Percentiles rank a stretch among this genome's conserved stretches.
Evolutionary conservation across 768 basidiomycete genomes (phyloP).

Genomic region (Mycena olivaceomarginata): DNA sequence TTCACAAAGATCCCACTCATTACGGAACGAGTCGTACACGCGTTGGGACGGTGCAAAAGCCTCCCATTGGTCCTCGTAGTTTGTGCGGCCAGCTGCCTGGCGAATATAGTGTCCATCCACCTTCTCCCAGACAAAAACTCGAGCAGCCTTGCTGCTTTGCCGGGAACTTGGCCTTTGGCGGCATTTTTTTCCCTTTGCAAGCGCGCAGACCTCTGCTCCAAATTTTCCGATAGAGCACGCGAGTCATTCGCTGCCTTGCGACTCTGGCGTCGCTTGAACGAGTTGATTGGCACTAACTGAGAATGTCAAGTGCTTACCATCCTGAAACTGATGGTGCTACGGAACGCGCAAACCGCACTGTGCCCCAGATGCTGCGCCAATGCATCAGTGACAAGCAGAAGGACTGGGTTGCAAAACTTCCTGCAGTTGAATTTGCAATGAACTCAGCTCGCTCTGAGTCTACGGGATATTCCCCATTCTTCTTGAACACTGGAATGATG

Average conservation of each 20-base stretch:
- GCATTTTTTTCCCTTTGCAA: not conserved
- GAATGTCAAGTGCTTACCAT: no score
- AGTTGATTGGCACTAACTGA: no score
- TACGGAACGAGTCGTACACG: not conserved
- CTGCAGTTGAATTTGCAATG: no score
- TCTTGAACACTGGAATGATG: no score
- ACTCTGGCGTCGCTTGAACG: no score
- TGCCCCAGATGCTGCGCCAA: no score
- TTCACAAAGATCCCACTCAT: not conserved
- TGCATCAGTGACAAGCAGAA: no score
- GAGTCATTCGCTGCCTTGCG: not conserved
- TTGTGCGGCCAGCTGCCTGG: not conserved
- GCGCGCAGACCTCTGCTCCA: not conserved
- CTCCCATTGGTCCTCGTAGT: not conserved
- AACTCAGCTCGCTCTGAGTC: no score
- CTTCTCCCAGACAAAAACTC: not conserved
- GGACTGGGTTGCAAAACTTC: no score
- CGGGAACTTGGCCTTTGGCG: not conserved
- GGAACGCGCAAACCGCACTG: no score
- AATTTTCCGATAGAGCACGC: not conserved
- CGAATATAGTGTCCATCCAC: not conserved
- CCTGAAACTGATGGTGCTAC: no score
- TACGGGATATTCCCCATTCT: no score
- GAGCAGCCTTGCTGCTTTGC: not conserved
- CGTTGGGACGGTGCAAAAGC: not conserved